These are phyloP conservation scores for Lachancea lanzarotensis DNA, from an alignment of 805 yeast species.

Conservation along the genomic window DNA sequence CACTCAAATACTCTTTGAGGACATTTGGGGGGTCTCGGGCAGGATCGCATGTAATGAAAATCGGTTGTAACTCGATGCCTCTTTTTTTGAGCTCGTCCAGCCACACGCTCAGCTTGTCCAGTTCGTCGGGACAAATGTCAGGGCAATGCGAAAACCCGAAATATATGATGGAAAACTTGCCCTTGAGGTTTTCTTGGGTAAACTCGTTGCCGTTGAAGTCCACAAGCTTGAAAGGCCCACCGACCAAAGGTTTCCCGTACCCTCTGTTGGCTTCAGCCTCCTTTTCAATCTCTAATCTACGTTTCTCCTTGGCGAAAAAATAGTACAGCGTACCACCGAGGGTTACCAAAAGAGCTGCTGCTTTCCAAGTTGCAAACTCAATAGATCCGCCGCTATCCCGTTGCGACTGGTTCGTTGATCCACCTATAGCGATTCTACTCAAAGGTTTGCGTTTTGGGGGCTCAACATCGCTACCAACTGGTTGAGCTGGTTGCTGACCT, in stretches of 20 bases:
- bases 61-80: slow-evolving; percentile 64
- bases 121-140: slow-evolving; percentile 96
- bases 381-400: slow-evolving; percentile 31
- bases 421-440: slow-evolving; percentile 76
- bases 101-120: slow-evolving; percentile 78
- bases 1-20: slow-evolving; percentile 71
- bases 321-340: slow-evolving; percentile 69
- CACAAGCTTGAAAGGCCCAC: slow-evolving; percentile 75
- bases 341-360: slow-evolving; percentile 55
- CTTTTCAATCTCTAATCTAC: slow-evolving; percentile 61
- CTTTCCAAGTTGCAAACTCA: slow-evolving; percentile 83
- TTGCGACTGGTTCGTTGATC: slow-evolving; percentile 31
- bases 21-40: slow-evolving; percentile 88
- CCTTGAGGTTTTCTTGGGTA: slow-evolving; percentile 69
- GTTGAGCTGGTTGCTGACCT: background rate
- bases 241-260: slow-evolving; percentile 85
- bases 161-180: slow-evolving; percentile 78
- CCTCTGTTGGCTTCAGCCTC: slow-evolving; percentile 84
- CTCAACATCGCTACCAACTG: background rate
- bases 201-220: slow-evolving; percentile 69
- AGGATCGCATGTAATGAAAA: slow-evolving; percentile 96
- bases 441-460: slow-evolving; percentile 48
- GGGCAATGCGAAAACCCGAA: slow-evolving; percentile 98
- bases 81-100: slow-evolving; percentile 53
- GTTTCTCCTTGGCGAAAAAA: slow-evolving; percentile 71